These are phyloP conservation scores for Amorphotheca resinae DNA, from an alignment of 495 filamentous ascomycete genomes.

Conservation along the genomic window DNA sequence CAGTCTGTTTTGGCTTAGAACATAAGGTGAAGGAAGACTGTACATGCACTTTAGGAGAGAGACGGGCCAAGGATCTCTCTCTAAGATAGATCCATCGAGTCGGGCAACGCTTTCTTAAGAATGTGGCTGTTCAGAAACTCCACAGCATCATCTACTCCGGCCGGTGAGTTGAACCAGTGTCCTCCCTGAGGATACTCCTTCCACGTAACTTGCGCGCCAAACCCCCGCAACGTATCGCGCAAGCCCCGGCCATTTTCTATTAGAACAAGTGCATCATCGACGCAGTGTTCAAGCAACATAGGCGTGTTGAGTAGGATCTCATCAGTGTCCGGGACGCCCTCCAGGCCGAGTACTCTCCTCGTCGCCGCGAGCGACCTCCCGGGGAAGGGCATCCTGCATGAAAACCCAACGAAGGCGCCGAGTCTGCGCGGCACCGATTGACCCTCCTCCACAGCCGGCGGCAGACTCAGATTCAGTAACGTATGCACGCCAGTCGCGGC, in stretches of 20 bases:
- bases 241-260: slow-evolving; percentile 30
- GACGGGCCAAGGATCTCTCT: background rate
- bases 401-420: slow-evolving; percentile 37
- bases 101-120: background rate
- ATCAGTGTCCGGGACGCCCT: background rate
- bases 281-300: slow-evolving; percentile 33
- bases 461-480: slow-evolving; percentile 26
- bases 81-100: slow-evolving; percentile 1
- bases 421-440: slow-evolving; percentile 16
- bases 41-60: background rate
- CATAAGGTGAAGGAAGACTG: no score
- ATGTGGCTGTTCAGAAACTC: slow-evolving; percentile 20
- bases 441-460: slow-evolving; percentile 26
- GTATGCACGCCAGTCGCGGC: slow-evolving; percentile 37
- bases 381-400: slow-evolving; percentile 41
- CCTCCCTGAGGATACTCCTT: slow-evolving; percentile 31
- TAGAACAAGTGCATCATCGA: slow-evolving; percentile 30
- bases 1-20: no score
- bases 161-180: slow-evolving; percentile 41
- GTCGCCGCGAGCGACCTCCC: slow-evolving; percentile 1
- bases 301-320: slow-evolving; percentile 20
- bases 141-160: slow-evolving; percentile 39
- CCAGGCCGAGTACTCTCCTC: background rate
- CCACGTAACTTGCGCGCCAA: slow-evolving; percentile 31
- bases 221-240: slow-evolving; percentile 20